These are phyloP conservation scores for Geranium incanum DNA, from an alignment of 441 rosid genomes.

Conservation along the genomic window DNA sequence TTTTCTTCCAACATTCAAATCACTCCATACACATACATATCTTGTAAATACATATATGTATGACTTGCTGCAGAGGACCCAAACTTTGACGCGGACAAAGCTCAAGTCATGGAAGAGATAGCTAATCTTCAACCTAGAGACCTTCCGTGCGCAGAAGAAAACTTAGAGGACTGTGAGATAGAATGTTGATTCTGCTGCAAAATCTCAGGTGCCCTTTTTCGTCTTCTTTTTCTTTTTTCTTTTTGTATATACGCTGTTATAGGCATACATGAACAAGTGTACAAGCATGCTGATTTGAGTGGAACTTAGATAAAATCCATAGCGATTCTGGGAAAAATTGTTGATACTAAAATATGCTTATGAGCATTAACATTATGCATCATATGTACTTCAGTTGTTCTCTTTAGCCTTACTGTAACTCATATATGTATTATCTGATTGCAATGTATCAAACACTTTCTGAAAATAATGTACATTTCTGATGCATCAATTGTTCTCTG, in stretches of 20 bases:
- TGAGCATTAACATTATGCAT: not conserved
- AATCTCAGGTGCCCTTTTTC: not conserved
- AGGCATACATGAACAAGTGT: constrained; percentile 1
- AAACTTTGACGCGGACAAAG: constrained; percentile 52
- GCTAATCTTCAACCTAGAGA: constrained; percentile 34
- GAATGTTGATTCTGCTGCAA: not conserved
- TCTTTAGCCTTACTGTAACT: not conserved
- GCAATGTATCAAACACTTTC: not conserved
- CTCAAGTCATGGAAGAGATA: constrained; percentile 42
- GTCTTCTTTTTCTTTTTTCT: not conserved
- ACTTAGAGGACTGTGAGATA: not conserved
- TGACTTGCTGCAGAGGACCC: constrained; percentile 36
- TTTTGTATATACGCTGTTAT: not conserved
- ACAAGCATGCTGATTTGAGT: not conserved
- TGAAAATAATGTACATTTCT: too few relatives aligned
- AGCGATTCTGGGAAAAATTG: not conserved
- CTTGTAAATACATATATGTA: not conserved
- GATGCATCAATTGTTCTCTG: not conserved
- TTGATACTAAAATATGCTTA: not conserved
- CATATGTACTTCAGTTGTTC: not conserved
- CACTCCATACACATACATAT: not conserved
- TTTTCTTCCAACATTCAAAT: not conserved
- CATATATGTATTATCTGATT: not conserved
- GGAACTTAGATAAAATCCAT: not conserved
- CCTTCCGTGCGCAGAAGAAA: constrained; percentile 20